Conservation (phyloP, 1,284 basidiomycete species). For the Ceratobasidium sp. region DNA sequence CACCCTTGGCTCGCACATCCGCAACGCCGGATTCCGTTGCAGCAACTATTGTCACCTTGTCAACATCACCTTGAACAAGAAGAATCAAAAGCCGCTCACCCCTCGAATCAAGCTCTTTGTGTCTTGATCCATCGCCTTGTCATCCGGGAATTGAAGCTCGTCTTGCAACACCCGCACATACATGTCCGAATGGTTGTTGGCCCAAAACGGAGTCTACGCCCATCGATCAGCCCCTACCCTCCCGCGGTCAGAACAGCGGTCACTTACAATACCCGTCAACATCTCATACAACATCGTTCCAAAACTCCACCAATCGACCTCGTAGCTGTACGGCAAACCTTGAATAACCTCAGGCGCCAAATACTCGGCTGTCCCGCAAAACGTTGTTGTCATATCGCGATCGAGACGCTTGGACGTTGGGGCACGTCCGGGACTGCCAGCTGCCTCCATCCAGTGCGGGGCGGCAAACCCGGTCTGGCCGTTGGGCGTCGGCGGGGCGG, state of each 20-base stretch:
- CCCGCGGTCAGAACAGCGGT: conserved; percentile 40
- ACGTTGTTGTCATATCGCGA: conserved; percentile 80
- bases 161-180: conserved; percentile 91
- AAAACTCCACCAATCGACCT: conserved; percentile 98
- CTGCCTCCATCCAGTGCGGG: conserved; percentile 77
- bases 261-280: conserved; percentile 86
- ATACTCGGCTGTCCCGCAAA: conserved; percentile 94
- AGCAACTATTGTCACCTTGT: conserved; percentile 71
- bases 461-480: conserved; percentile 59
- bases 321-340: conserved; percentile 90
- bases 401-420: conserved; percentile 40
- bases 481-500: conserved; percentile 68
- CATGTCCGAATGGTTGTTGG: conserved; percentile 94
- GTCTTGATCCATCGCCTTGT: conserved; percentile 90
- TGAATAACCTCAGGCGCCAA: conserved; percentile 95
- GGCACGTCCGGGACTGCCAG: conserved; percentile 34
- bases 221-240: conserved; percentile 10
- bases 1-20: conserved; percentile 93
- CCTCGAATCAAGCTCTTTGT: conserved; percentile 96
- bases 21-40: conserved; percentile 89
- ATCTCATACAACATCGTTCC: conserved; percentile 98
- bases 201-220: conserved; percentile 90
- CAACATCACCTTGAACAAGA: conserved; percentile 1
- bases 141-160: conserved; percentile 89
- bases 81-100: conserved; percentile 64